phyloP scores from a whole-genome alignment of 2,329 filamentous ascomycete species.

The Penicillium rolfsii region DNA sequence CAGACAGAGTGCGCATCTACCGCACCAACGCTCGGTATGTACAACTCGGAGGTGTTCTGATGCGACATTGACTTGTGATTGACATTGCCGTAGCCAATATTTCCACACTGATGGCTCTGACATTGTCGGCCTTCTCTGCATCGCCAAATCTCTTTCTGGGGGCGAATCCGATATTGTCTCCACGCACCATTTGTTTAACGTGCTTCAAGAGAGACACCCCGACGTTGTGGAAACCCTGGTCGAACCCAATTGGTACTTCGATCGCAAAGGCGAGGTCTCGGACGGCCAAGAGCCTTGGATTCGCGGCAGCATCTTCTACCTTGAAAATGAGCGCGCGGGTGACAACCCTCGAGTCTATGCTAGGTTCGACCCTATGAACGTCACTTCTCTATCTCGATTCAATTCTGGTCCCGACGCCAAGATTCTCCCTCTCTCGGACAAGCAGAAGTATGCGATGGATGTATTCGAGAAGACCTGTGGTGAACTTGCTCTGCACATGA shows the following conservation, averaged over 20 bases:
- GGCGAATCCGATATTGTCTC: conserved; percentile 80
- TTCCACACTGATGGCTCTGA: conserved; percentile 83
- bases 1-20: conserved; percentile 84
- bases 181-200: conserved; percentile 78
- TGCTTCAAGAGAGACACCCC: conserved; percentile 70
- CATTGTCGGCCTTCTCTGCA: conserved; percentile 78
- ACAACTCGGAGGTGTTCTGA: no score
- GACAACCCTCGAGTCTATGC: conserved; percentile 67
- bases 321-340: conserved; percentile 62
- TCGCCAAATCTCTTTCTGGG: conserved; percentile 75
- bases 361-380: conserved; percentile 75
- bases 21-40: conserved; percentile 70
- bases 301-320: conserved; percentile 70
- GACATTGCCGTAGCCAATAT: conserved; percentile 61
- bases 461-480: conserved; percentile 32
- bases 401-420: conserved; percentile 53
- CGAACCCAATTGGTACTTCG: conserved; percentile 83
- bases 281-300: conserved; percentile 72
- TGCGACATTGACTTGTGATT: neutral
- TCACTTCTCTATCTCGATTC: conserved; percentile 71
- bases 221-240: conserved; percentile 75
- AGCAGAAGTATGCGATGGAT: conserved; percentile 32
- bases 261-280: conserved; percentile 80
- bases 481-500: conserved; percentile 32
- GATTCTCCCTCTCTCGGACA: conserved; percentile 32